Conservation (phyloP, 495 filamentous ascomycete genomes). For the Penicillium pancosmium region DNA sequence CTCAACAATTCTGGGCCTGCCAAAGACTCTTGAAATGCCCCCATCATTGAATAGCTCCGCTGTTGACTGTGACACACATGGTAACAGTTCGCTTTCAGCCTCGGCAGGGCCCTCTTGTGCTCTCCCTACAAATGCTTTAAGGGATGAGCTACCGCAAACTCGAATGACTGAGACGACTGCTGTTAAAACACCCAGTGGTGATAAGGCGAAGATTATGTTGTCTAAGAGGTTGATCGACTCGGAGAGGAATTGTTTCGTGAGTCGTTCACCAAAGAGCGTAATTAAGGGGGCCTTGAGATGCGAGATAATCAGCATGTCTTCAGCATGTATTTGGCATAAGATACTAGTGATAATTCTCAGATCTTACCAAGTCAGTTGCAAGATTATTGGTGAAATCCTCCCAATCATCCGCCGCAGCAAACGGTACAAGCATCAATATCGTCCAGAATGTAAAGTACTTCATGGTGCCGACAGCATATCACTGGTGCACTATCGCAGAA, state of each 20-base stretch:
- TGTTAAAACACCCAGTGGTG: constrained; percentile 58
- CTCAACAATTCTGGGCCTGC: constrained; percentile 44
- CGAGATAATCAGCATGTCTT: not conserved
- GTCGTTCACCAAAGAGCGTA: constrained; percentile 57
- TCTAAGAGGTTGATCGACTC: constrained; percentile 52
- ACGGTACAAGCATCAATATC: constrained; percentile 23
- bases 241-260: constrained; percentile 62
- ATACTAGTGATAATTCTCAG: not conserved
- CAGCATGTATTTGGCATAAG: not conserved
- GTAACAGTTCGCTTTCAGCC: constrained; percentile 44
- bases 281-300: constrained; percentile 47
- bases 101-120: constrained; percentile 47
- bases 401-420: constrained; percentile 34
- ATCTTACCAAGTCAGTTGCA: constrained; percentile 47
- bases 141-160: constrained; percentile 53
- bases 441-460: constrained; percentile 14
- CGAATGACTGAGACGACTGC: constrained; percentile 56
- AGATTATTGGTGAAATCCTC: constrained; percentile 59
- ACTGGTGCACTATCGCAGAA: not conserved
- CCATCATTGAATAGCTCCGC: constrained; percentile 49
- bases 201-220: constrained; percentile 57
- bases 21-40: constrained; percentile 44
- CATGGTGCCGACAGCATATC: constrained; percentile 4
- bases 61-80: constrained; percentile 45
- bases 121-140: constrained; percentile 55